Evolutionary conservation across 1,284 basidiomycete genomes (phyloP).

Genomic region (Cerioporus squamosus): DNA sequence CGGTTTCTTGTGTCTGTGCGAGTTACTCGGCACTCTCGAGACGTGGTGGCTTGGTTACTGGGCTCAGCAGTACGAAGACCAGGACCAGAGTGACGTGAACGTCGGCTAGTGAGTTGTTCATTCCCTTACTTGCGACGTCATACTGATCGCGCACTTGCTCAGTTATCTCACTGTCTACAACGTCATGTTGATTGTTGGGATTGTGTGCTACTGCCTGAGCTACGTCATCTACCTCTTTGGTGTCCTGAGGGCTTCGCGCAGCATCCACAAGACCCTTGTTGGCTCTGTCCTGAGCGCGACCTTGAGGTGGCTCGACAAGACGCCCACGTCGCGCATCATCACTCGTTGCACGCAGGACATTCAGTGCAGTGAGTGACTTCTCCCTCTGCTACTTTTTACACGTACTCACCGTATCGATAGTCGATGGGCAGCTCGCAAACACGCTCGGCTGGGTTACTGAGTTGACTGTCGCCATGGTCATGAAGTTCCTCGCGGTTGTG

Average conservation of each 20-base stretch:
- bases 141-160: neutral
- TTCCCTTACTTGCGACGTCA: neutral
- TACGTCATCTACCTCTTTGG: conserved; percentile 43
- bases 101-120: conserved; percentile 34
- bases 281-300: conserved; percentile 55
- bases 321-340: conserved; percentile 59
- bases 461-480: conserved; percentile 36
- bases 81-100: conserved; percentile 30
- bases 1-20: conserved; percentile 26
- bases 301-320: conserved; percentile 28
- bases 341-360: conserved; percentile 66
- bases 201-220: conserved; percentile 32
- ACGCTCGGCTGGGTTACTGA: conserved; percentile 33
- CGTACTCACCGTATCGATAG: conserved; percentile 19
- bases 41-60: conserved; percentile 33
- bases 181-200: conserved; percentile 34
- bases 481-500: conserved; percentile 47
- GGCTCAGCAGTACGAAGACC: conserved; percentile 34
- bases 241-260: conserved; percentile 53
- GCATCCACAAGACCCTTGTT: conserved; percentile 59
- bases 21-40: conserved; percentile 23
- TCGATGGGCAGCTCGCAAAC: conserved; percentile 38
- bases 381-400: too few species aligned
- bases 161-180: conserved; percentile 51
- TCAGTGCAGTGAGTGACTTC: conserved; percentile 38